These are phyloP conservation scores for Begonia peltatifolia DNA, from an alignment of 306 rosid species.

Conservation along the genomic window DNA sequence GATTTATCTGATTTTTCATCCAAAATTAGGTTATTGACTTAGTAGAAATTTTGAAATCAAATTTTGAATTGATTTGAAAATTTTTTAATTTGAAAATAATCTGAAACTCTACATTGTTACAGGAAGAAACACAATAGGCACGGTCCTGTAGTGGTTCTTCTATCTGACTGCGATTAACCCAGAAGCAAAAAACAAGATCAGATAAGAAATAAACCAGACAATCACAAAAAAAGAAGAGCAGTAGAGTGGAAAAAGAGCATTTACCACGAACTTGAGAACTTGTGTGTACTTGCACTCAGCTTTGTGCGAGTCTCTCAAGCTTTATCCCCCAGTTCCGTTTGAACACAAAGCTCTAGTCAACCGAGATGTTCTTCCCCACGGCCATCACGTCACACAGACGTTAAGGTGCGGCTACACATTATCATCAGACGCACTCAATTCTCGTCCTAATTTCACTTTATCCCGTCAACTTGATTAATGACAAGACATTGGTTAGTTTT, in stretches of 20 bases:
- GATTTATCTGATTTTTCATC: too few relatives aligned
- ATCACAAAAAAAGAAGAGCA: neutral
- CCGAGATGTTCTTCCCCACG: constrained; percentile 30
- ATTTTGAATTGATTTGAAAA: too few relatives aligned
- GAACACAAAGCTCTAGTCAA: constrained; percentile 6
- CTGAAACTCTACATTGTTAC: too few relatives aligned
- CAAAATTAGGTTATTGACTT: too few relatives aligned
- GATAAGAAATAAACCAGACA: constrained; percentile 20
- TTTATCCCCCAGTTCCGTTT: constrained; percentile 35
- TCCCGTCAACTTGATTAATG: too few relatives aligned
- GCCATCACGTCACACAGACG: constrained; percentile 12
- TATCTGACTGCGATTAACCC: constrained; percentile 35
- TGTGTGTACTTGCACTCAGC: constrained; percentile 44
- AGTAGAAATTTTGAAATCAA: too few relatives aligned
- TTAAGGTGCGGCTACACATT: neutral
- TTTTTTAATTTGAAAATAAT: too few relatives aligned
- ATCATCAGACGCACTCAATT: too few relatives aligned
- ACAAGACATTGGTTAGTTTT: too few relatives aligned
- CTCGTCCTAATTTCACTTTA: too few relatives aligned
- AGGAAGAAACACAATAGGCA: constrained; percentile 26
- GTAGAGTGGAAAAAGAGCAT: neutral
- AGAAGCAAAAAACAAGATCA: constrained; percentile 22
- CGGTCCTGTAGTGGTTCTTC: constrained; percentile 38
- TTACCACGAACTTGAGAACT: constrained; percentile 11
- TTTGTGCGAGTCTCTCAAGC: constrained; percentile 31